Conservation (phyloP, 495 filamentous ascomycete species). For the Antarctomyces pellizariae region DNA sequence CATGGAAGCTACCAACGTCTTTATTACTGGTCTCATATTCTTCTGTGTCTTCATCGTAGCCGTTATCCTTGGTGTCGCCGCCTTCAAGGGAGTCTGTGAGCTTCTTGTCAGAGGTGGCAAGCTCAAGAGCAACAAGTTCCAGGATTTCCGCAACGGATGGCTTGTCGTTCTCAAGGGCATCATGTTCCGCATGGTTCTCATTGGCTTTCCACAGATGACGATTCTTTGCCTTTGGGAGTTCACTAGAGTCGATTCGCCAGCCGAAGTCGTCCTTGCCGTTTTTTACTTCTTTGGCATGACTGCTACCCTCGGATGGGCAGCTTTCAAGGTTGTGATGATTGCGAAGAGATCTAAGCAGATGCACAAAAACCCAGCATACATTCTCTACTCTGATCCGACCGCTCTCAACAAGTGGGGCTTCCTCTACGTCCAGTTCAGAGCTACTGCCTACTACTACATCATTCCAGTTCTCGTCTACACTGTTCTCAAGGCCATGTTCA, state of each 20-base stretch:
- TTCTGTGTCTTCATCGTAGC: constrained; percentile 61
- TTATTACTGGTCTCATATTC: constrained; percentile 77
- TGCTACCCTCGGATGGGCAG: constrained; percentile 61
- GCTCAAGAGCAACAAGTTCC: constrained; percentile 74
- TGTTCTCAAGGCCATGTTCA: constrained; percentile 74
- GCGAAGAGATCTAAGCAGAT: constrained; percentile 71
- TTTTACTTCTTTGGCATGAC: constrained; percentile 76
- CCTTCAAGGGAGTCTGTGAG: constrained; percentile 67
- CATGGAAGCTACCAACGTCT: constrained; percentile 85
- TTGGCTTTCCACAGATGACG: constrained; percentile 83
- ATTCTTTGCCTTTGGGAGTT: constrained; percentile 91
- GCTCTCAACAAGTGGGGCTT: constrained; percentile 97
- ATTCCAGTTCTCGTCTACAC: constrained; percentile 61
- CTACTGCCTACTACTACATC: constrained; percentile 92
- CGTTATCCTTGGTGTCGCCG: constrained; percentile 44
- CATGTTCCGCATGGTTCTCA: constrained; percentile 71
- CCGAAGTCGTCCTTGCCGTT: constrained; percentile 68
- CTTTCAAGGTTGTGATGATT: constrained; percentile 70
- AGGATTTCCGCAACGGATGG: constrained; percentile 87
- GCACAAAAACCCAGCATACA: constrained; percentile 94
- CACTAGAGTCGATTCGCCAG: constrained; percentile 62
- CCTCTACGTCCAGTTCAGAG: constrained; percentile 91
- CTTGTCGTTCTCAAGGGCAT: constrained; percentile 70
- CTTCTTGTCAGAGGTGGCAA: constrained; percentile 40
- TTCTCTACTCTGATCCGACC: constrained; percentile 83